These are phyloP conservation scores for Cryptococcus sp. DNA, from an alignment of 1,284 basidiomycete genomes.

Conservation along the genomic window DNA sequence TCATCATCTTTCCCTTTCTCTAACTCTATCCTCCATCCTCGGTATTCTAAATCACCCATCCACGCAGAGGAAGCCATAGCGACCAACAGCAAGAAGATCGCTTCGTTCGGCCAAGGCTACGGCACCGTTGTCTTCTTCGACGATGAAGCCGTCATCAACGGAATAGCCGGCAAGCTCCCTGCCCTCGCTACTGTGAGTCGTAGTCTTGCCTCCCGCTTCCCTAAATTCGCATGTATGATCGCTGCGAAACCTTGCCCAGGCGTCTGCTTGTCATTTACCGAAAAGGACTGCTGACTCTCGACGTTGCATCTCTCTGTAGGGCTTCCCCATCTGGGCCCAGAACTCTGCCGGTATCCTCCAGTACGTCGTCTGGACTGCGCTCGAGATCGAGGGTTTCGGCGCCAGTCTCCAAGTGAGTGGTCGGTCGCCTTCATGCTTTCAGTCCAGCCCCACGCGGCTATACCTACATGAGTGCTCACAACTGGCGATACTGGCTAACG, in stretches of 20 bases:
- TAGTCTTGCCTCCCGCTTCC: neutral
- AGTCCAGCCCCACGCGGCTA: neutral
- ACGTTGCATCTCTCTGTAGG: constrained; percentile 1
- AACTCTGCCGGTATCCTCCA: constrained; percentile 51
- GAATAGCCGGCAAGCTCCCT: constrained; percentile 53
- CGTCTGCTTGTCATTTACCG: neutral
- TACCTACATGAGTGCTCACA: neutral
- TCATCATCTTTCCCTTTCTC: neutral
- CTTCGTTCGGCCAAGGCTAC: constrained; percentile 32
- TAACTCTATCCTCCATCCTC: too few relatives aligned
- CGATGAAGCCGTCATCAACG: constrained; percentile 53
- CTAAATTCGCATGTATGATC: neutral
- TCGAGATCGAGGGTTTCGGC: constrained; percentile 55
- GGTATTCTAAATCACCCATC: too few relatives aligned
- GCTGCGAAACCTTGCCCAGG: too few relatives aligned
- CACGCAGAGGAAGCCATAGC: neutral
- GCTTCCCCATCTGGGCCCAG: constrained; percentile 37
- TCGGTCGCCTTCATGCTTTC: neutral
- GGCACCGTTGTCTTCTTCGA: constrained; percentile 58
- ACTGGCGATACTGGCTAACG: neutral
- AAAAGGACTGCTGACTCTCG: neutral
- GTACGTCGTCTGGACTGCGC: constrained; percentile 55
- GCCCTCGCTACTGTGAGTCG: constrained; percentile 27
- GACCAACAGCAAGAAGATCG: neutral
- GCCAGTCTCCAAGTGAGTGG: constrained; percentile 52